These are phyloP conservation scores for Elsinoe necatrix DNA, from an alignment of 2,329 filamentous ascomycete species.

Conservation along the genomic window DNA sequence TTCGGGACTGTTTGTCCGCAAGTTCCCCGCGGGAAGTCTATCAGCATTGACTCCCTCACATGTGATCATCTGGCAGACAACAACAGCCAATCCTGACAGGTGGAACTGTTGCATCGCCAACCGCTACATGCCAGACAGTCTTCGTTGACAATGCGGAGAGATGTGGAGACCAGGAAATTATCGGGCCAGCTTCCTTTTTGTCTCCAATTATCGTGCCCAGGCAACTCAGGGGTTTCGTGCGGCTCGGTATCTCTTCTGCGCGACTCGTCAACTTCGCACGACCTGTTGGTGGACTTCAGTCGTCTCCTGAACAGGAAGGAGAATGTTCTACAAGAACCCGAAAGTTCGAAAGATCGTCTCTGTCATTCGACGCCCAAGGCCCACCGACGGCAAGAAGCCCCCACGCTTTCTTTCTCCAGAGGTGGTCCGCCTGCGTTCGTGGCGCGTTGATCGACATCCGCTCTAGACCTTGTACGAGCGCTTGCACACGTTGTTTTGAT, in stretches of 20 bases:
- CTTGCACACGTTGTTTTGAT: constrained; percentile 13
- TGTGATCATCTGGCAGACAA: neutral
- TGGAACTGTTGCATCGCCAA: neutral
- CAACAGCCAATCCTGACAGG: neutral
- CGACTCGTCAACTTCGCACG: neutral
- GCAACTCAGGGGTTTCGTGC: neutral
- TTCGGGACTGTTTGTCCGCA: constrained; percentile 3
- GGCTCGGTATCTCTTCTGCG: neutral
- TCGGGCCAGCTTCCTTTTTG: neutral
- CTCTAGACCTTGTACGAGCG: constrained; percentile 7
- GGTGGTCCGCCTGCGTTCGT: neutral
- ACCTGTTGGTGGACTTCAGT: neutral
- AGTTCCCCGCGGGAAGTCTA: constrained; percentile 2
- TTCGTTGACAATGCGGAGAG: constrained; percentile 9
- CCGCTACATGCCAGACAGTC: constrained; percentile 10
- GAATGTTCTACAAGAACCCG: neutral
- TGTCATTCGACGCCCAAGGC: neutral
- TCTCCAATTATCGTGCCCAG: neutral
- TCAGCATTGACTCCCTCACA: neutral
- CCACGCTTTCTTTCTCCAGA: constrained; percentile 5
- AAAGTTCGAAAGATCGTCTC: neutral
- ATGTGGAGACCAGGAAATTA: constrained; percentile 5
- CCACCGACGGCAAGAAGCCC: neutral
- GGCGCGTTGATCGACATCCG: constrained; percentile 2
- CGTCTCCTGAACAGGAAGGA: neutral